Base-by-base conservation (phyloP, 768 basidiomycete species). In the Lyophyllum semitale region DNA sequence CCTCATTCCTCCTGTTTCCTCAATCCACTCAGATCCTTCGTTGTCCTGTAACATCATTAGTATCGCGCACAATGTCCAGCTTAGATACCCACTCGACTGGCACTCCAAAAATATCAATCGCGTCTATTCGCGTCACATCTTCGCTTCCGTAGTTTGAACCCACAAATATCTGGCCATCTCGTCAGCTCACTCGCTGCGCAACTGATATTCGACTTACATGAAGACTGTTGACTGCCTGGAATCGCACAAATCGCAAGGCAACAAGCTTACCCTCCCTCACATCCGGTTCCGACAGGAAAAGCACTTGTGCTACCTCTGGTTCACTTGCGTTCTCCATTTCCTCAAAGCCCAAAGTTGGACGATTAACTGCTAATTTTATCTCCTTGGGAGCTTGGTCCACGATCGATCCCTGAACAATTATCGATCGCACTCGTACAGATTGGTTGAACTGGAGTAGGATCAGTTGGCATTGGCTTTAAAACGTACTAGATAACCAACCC, bases 51-150 rank as follows among this genome's bases (percentile, higher is more conserved):
- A 48, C n/a, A 48, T 26, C 22, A 44, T 56, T 27, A 43, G 46
- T n/a, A 38, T 46, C 12, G 25, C 9, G 41, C 25, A 18, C 8
- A 57, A 2, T 7, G 17, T 35, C 43, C n/a, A 17, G 17, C 20
- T 33, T 18, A 12, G 20, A 0, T 17, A 76, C 84, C 51, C 61
- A 89, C 87, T 81, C 81, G 17, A 80, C 73, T 6, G 83, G 73
- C 15, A 78, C 62, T 11, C 90, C 89, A 20, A 85, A 72, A 12
- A 90, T 66, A 63, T 91, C 89, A 43, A 91, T 70, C 25, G 70
- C 78, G 63, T 91, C 85, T 56, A 91, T 84, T 18, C 85, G 75
- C 4, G 89, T 88, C 63, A 80, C 75, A 5, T 90, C 87, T 33
- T 77, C 80, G 32, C 63, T 81, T 0, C 80, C 85, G 54, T 89